Base-by-base conservation (phyloP, 2,329 filamentous ascomycete genomes). In the Fusarium sp. region DNA sequence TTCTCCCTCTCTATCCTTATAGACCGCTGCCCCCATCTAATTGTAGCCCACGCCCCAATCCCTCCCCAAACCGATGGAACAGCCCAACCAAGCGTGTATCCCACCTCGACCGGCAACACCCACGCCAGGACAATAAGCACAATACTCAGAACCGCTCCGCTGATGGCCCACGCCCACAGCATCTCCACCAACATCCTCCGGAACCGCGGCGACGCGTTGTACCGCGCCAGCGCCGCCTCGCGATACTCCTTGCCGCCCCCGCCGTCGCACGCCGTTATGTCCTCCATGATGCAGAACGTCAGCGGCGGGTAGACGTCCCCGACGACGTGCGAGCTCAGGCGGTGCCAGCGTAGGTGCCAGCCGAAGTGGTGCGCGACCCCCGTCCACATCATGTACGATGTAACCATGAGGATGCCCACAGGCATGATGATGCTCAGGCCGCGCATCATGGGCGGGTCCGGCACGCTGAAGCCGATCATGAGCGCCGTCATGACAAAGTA, bases 401-500 rank as follows among this genome's bases (percentile, higher is more conserved):
- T 64, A 0, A 67, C 65, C 65, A 67, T 67, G 20, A 67, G 45
- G 6, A 67, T 67, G 35, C 65, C 65, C 1, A 67, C 63, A 5
- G 63, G 57, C 63, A 67, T 67, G 6, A 67, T 67, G 8, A 67
- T 67, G 8, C 65, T 67, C 13, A 67, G n/a, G 2, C 65, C 65
- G 7, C 65, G 43, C 44, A 67, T 67, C 27, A 67, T 55, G 1
- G 65, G 65, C 0, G 65, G 65, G 30, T 67, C 65, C 4, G 65
- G 65, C 9, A 67, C 67, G 8, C 65, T 67, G 25, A 67, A 67
- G 0, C 65, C 65, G 15, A 67, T 67, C 65, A 67, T 67, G 11
- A 67, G 65, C 8, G 65, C 65, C 6, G 65, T 67, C 65, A 67
- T 67, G 17, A 64, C 45, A 43, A 67, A 67, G 13, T 67, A 67